Evolutionary conservation across 148 eudicot species (phyloP), one percentile per base, ranked within the genome.

Genomic region (Beta vulgaris): DNA sequence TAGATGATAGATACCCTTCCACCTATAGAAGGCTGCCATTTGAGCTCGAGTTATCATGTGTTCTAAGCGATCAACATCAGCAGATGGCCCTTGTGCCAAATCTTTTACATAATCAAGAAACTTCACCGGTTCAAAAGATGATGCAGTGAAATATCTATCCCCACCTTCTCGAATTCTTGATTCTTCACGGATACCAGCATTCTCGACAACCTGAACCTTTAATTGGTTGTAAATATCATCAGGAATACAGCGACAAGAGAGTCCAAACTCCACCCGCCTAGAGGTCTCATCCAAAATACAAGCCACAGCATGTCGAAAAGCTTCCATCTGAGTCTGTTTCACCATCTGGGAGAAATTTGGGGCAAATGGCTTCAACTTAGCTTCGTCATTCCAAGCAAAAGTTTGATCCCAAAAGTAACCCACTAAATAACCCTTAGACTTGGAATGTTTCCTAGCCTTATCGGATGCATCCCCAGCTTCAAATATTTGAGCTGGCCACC

Each of bases 401-500:
- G 88, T 68, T 64, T 86, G 76, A 74, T 90, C 97, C 77, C 97
- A 93, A 68, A 86, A 90, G 79, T 90, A 92, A 2, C 90, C 90
- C 58, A 92, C 79, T 80, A 92, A 74, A 69, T 82, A 84, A 43
- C 84, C 53, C 29, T 83, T 87, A 25, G 83, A 79, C 74, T 81
- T 90, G 15, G 60, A 84, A 72, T 88, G 76, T 36, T 85, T 90
- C 79, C 21, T 80, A 32, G 91, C 93, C 71, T 76, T 85, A 29
- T 82, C 83, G 1, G 97, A 83, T 32, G 95, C 81, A 86, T 87
- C 88, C 32, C 80, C 81, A 40, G 87, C 82, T 57, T 82, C 87
- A 76, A 86, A 87, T 78, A 92, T 90, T 82, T 92, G 97, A 21
- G 90, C 97, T 15, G 97, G 97, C 97, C 97, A 92, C 97, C 97